Evolutionary conservation across 768 basidiomycete genomes (phyloP).

Genomic region (Piloderma croceum): DNA sequence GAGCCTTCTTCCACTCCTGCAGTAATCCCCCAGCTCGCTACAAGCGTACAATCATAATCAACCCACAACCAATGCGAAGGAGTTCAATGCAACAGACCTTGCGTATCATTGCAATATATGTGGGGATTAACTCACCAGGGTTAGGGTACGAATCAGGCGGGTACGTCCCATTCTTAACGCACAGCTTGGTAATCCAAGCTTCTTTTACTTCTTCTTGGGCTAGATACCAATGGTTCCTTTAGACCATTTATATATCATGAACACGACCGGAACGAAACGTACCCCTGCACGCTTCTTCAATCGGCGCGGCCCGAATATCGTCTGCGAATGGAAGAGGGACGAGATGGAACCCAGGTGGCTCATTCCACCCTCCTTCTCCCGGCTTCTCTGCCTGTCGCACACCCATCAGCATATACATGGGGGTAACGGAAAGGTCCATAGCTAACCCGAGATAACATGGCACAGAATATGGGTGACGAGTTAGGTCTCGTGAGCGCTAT

Average conservation of each 20-base stretch:
- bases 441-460: constrained; percentile 77
- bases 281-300: constrained; percentile 65
- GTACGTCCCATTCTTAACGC: constrained; percentile 73
- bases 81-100: too few relatives aligned
- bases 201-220: constrained; percentile 61
- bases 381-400: constrained; percentile 16
- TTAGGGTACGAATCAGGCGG: constrained; percentile 88
- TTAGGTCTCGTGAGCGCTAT: constrained; percentile 65
- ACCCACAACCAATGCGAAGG: constrained; percentile 2
- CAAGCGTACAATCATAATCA: neutral
- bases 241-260: constrained; percentile 1
- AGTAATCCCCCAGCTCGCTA: constrained; percentile 68
- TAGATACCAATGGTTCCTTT: too few relatives aligned
- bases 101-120: neutral
- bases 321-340: neutral
- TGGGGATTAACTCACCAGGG: constrained; percentile 56
- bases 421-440: neutral
- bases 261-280: constrained; percentile 6
- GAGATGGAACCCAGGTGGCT: constrained; percentile 32
- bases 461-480: constrained; percentile 73
- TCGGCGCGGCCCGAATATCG: constrained; percentile 52
- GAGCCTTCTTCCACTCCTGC: constrained; percentile 61
- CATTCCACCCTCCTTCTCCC: constrained; percentile 15
- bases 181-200: constrained; percentile 74
- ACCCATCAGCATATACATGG: constrained; percentile 85